Evolutionary conservation across 768 basidiomycete species (phyloP), one percentile per base, ranked within the genome.

Genomic region (Pisolithus albus): DNA sequence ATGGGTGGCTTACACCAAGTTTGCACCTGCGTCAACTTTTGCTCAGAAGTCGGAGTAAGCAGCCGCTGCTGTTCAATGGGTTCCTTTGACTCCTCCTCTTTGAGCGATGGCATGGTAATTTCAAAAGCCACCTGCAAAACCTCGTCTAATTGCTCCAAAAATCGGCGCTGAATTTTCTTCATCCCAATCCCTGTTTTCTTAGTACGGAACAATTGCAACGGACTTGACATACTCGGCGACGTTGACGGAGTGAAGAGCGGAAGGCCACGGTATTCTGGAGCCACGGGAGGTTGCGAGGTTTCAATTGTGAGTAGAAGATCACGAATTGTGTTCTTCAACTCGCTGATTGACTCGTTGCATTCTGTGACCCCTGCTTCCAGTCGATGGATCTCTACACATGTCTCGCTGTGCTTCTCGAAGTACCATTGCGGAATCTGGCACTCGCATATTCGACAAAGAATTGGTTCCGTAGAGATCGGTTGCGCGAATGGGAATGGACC

Each of bases 341-440:
- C 96, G 15, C 77, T 69, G 51, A 98, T 86, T 21, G 86, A 86
- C 66, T 99, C 96, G 70, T 98, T 96, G 74, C 87, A 91, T 62
- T 92, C 90, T 37, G 79, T 72, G 57, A 98, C 93, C 68, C 96
- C 94, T 16, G 93, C 92, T 69, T 99, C 96, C 55, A 99, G 77
- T 42, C 91, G 84, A 70, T 99, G 96, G 3, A 89, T 86, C 71
- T 97, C 95, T 58, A 83, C 91, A 61, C 96, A 99, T 10, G 94
- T 98, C 71, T 99, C 96, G 78, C 92, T 98, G 74, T 99, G 96
- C 73, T 97, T 98, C 73, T 98, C 96, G 66, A 99, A 99, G 74
- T 93, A 99, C 96, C 96, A 99, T 55, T 95, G 89, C 2, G 95
- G 94, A 52, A 98, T 88, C 59, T 88, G 85, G 63, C 88, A 84